These are phyloP conservation scores for Luzula sylvatica DNA, from an alignment of 176 grass and related monocot genomes.

Conservation along the genomic window DNA sequence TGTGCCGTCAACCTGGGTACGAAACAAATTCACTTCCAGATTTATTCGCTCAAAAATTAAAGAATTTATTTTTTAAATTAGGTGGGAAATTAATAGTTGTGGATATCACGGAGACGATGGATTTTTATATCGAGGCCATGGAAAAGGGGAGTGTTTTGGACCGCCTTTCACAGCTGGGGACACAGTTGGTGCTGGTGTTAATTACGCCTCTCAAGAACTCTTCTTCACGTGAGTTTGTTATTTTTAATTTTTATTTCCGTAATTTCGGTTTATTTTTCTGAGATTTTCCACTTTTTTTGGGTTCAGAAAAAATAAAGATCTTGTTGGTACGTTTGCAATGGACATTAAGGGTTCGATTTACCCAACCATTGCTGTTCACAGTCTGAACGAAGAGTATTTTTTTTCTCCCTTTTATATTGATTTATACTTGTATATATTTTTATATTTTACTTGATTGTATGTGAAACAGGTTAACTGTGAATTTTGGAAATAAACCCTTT, in stretches of 20 bases:
- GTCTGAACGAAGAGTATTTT: conserved; percentile 77
- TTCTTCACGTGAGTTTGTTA: conserved; percentile 81
- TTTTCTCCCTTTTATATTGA: conserved; percentile 10
- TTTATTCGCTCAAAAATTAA: no score
- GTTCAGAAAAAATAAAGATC: conserved; percentile 80
- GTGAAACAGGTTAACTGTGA: conserved; percentile 60
- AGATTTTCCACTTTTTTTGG: background rate
- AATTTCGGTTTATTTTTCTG: no score
- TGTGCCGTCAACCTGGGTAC: conserved; percentile 80
- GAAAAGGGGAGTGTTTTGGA: conserved; percentile 63
- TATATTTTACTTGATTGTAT: conserved; percentile 18
- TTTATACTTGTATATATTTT: conserved; percentile 4
- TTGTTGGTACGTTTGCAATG: conserved; percentile 56
- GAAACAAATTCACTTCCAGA: background rate
- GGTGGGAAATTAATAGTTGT: conserved; percentile 81
- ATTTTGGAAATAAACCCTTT: conserved; percentile 79
- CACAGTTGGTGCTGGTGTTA: conserved; percentile 78
- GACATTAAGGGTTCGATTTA: conserved; percentile 71
- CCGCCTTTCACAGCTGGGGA: conserved; percentile 88
- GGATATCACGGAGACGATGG: conserved; percentile 97
- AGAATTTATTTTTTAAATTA: conserved; percentile 30
- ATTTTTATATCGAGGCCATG: conserved; percentile 44
- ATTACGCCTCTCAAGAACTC: conserved; percentile 64
- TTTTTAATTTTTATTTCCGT: no score
- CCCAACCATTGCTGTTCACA: conserved; percentile 89